Conservation (phyloP, 1,284 basidiomycete species). For the Tremellales sp. region DNA sequence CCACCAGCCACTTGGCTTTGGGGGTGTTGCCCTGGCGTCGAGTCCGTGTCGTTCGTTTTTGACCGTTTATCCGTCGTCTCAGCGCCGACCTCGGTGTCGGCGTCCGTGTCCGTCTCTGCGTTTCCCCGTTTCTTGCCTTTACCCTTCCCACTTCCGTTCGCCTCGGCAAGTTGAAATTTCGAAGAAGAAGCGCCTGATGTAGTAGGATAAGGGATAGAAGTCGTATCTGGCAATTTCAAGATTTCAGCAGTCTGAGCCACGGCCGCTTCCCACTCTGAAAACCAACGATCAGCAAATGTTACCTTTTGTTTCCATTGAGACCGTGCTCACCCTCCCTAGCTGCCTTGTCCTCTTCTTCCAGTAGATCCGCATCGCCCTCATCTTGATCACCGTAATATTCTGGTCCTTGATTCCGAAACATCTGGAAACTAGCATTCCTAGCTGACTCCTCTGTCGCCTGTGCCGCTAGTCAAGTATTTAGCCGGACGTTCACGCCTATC, state of each 20-base stretch:
- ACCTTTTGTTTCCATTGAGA: neutral
- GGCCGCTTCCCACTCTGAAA: constrained; percentile 67
- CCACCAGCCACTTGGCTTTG: constrained; percentile 13
- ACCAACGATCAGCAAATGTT: neutral
- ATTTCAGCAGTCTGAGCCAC: constrained; percentile 18
- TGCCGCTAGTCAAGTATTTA: constrained; percentile 48
- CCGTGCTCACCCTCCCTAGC: constrained; percentile 66
- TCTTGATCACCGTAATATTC: constrained; percentile 90
- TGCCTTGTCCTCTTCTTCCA: constrained; percentile 65
- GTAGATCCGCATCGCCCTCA: constrained; percentile 67
- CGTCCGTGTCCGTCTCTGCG: constrained; percentile 1
- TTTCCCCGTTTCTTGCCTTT: constrained; percentile 30
- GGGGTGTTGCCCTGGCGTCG: constrained; percentile 12
- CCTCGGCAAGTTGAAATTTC: neutral
- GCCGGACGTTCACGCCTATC: too few species aligned
- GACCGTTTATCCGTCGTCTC: constrained; percentile 9
- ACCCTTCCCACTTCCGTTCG: constrained; percentile 2
- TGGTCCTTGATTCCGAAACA: constrained; percentile 81
- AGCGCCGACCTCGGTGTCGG: constrained; percentile 13
- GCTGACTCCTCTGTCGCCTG: constrained; percentile 79
- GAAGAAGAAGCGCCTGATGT: constrained; percentile 4
- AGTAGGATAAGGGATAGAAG: constrained; percentile 3
- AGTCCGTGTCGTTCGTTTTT: neutral
- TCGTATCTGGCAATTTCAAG: constrained; percentile 13
- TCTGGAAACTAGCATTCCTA: constrained; percentile 69